A percentile compares a stretch with the other conserved stretches of the same genome.
Conservation (phyloP, 192 early-diverging fungal genomes). For the Gamsiella multidivaricata region DNA sequence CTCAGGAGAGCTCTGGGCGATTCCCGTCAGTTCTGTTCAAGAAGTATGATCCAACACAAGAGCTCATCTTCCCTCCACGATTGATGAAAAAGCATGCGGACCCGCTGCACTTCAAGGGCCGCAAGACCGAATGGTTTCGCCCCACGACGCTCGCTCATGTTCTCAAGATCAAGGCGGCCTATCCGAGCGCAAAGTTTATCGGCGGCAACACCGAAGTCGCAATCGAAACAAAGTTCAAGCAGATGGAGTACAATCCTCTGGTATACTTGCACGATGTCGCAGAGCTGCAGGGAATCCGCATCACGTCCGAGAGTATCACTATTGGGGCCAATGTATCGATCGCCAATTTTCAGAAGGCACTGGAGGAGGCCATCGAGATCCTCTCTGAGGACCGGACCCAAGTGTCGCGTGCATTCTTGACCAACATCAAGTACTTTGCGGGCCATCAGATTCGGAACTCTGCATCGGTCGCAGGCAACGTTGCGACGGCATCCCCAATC, state of each 20-base stretch:
- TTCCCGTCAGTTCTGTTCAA: constrained; percentile 62
- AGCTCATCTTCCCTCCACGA: constrained; percentile 75
- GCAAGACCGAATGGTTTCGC: constrained; percentile 67
- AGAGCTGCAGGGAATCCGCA: constrained; percentile 69
- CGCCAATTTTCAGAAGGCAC: constrained; percentile 65
- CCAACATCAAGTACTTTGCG: constrained; percentile 84
- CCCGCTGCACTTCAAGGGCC: constrained; percentile 63
- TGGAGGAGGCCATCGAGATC: constrained; percentile 54
- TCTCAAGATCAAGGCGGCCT: constrained; percentile 60
- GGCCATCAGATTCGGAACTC: constrained; percentile 89
- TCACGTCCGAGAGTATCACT: constrained; percentile 53
- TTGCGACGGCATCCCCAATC: constrained; percentile 89
- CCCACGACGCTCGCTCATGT: constrained; percentile 65
- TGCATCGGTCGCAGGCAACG: constrained; percentile 86
- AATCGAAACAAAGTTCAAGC: constrained; percentile 83
- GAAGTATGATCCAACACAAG: constrained; percentile 69
- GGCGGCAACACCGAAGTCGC: constrained; percentile 88
- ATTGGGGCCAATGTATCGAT: constrained; percentile 79
- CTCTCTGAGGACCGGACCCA: constrained; percentile 58
- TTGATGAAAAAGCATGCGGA: constrained; percentile 66
- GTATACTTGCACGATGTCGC: constrained; percentile 75
- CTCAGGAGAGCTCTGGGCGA: constrained; percentile 47
- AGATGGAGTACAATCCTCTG: constrained; percentile 67
- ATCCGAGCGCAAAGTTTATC: constrained; percentile 80
- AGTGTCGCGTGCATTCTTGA: constrained; percentile 72